Evolutionary conservation across 169 alveolate genomes (phyloP).

Genomic region (Eimeria necatrix): DNA sequence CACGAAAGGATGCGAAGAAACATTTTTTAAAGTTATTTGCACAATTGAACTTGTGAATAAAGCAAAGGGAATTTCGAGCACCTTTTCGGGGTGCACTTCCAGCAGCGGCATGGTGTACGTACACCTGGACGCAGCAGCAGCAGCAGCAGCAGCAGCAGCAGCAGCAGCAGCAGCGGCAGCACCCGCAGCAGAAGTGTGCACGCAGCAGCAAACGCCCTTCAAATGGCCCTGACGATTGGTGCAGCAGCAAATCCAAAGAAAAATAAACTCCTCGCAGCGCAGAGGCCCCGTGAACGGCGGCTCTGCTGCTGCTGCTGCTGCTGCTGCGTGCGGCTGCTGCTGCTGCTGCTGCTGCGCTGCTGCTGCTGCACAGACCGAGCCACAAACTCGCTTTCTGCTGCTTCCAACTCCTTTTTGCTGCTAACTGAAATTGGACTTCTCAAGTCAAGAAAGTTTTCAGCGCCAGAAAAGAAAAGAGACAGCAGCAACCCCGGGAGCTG

Average conservation of each 20-base stretch:
- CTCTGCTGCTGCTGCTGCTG: slow-evolving; percentile 8
- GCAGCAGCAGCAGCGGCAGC: slow-evolving; percentile 13
- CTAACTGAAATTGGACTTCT: no score
- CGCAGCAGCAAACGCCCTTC: background rate
- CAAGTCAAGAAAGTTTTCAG: no score
- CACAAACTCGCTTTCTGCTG: no score
- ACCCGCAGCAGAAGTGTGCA: background rate
- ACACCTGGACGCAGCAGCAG: background rate
- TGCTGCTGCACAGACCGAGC: no score
- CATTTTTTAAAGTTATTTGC: slow-evolving; percentile 81
- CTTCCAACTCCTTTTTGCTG: no score
- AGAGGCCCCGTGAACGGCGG: background rate
- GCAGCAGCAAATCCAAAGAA: background rate
- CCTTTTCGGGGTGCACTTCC: slow-evolving; percentile 84
- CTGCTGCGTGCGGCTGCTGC: background rate
- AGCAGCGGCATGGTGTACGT: slow-evolving; percentile 70
- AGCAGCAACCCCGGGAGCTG: no score
- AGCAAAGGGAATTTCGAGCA: slow-evolving; percentile 83
- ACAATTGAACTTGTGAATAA: slow-evolving; percentile 81
- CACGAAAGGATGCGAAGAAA: slow-evolving; percentile 79
- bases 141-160: background rate
- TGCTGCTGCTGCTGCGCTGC: slow-evolving; percentile 15
- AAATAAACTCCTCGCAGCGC: background rate
- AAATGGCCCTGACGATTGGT: background rate
- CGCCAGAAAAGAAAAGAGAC: no score